Percentiles rank a stretch among this genome's conserved stretches.
phyloP scores from a whole-genome alignment of 345 rosid species.

The Abelmoschus esculentus region DNA sequence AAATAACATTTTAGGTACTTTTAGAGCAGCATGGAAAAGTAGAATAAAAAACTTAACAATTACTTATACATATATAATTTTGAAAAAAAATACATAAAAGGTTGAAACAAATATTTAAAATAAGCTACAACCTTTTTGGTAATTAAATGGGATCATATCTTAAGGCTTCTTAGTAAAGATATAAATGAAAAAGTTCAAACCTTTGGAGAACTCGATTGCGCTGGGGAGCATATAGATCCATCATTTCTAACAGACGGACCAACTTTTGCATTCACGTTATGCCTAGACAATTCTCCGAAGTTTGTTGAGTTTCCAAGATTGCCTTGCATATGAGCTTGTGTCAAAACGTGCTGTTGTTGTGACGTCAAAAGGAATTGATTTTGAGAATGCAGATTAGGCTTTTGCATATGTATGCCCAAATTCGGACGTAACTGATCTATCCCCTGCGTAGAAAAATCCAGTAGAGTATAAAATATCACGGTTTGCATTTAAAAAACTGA shows the following conservation, averaged over 20 bases:
- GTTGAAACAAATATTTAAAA: background rate
- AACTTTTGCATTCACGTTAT: slow-evolving; percentile 44
- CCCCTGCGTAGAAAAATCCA: slow-evolving; percentile 28
- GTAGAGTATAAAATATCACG: background rate
- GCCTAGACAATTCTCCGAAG: slow-evolving; percentile 39
- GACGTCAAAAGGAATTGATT: slow-evolving; percentile 50
- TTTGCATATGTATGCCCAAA: slow-evolving; percentile 46
- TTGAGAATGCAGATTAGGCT: slow-evolving; percentile 39
- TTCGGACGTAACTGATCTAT: slow-evolving; percentile 45
- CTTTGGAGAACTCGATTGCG: slow-evolving; percentile 55
- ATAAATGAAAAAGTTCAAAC: slow-evolving; percentile 19
- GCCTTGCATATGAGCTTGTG: slow-evolving; percentile 46
- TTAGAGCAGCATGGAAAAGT: too few species aligned
- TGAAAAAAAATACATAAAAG: background rate
- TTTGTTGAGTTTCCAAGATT: slow-evolving; percentile 42
- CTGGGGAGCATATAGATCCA: slow-evolving; percentile 49
- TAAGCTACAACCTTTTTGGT: background rate
- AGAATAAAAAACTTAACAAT: too few species aligned
- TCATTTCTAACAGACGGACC: slow-evolving; percentile 45
- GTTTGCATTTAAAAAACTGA: background rate
- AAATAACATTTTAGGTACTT: too few species aligned
- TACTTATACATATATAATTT: too few species aligned
- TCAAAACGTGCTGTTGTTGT: slow-evolving; percentile 52
- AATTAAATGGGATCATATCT: background rate
- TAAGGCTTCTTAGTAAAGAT: background rate